phyloP scores from a whole-genome alignment of 257 asterid genomes.

The Verbascum thapsus region DNA sequence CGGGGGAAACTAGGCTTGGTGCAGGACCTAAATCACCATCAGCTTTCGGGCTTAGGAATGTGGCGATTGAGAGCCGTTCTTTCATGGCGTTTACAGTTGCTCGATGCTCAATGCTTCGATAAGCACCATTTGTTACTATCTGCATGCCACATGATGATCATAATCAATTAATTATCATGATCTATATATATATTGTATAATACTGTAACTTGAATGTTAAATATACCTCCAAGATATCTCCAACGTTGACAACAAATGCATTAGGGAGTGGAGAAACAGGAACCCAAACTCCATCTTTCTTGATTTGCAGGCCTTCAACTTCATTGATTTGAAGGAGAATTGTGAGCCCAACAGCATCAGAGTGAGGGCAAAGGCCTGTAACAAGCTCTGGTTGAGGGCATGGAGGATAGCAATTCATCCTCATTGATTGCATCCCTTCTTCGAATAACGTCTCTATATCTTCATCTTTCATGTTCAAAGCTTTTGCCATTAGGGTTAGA shows the following conservation, averaged over 20 bases:
- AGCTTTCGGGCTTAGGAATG: slow-evolving; percentile 35
- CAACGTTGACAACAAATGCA: slow-evolving; percentile 54
- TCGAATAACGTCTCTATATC: slow-evolving; percentile 40
- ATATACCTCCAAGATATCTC: slow-evolving; percentile 50
- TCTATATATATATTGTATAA: too few species aligned
- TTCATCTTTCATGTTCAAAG: slow-evolving; percentile 40
- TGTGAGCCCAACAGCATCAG: slow-evolving; percentile 48
- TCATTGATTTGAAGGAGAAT: slow-evolving; percentile 51
- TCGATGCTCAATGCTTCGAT: slow-evolving; percentile 55
- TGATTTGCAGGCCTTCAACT: slow-evolving; percentile 51
- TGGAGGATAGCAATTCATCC: slow-evolving; percentile 62
- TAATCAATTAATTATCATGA: too few species aligned
- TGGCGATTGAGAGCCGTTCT: slow-evolving; percentile 50
- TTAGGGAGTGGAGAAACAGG: slow-evolving; percentile 45
- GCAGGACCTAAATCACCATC: slow-evolving; percentile 42
- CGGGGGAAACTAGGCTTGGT: slow-evolving; percentile 38
- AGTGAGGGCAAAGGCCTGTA: slow-evolving; percentile 53
- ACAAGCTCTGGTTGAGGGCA: slow-evolving; percentile 60
- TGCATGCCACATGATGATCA: too few species aligned
- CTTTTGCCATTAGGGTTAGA: slow-evolving; percentile 40
- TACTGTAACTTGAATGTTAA: too few species aligned
- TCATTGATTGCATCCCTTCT: slow-evolving; percentile 46
- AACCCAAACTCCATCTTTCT: slow-evolving; percentile 50
- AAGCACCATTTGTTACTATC: slow-evolving; percentile 51
- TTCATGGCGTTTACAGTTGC: slow-evolving; percentile 41